Evolutionary conservation across 805 yeast genomes (phyloP), one percentile per base, ranked within the genome.

Genomic region (Wickerhamiella lipophila): DNA sequence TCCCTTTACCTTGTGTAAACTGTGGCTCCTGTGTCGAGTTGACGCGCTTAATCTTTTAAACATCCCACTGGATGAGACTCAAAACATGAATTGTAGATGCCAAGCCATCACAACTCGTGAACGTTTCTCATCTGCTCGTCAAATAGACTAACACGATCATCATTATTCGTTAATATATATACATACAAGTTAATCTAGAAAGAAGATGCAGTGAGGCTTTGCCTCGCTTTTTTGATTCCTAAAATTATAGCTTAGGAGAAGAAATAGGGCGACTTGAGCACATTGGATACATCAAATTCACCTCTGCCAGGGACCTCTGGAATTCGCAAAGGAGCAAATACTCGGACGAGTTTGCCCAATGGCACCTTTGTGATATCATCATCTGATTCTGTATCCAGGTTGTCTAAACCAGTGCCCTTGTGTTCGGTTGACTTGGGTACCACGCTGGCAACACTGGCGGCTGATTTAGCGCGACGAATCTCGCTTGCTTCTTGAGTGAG

Each of bases 241-340:
- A n/a, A n/a, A n/a, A n/a, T n/a, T n/a, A n/a, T n/a, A n/a, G n/a
- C n/a, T 55, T 50, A 67, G 4, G 71, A 67, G 60, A 89, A 89
- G 73, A 89, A 89, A 64, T 89, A 89, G 27, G 73, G 72, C 53
- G 95, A 84, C 45, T 79, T 75, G 59, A 74, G 73, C 39, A 88
- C 81, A 50, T 74, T 75, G 35, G 68, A 66, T 32, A 89, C 94
- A 59, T 89, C 94, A 57, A 89, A 84, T 15, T 78, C 79, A 46
- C 96, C 98, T 63, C 76, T 80, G 45, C 73, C 68, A 12, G 96
- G 96, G 38, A 85, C 75, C 0, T 69, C 72, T 0, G 95, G 94
- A 53, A 86, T 68, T 40, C 63, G 66, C 57, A 86, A 69, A 5
- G 94, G 95, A 7, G 77, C 79, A 50, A 84, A 66, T 2, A 81